phyloP scores from a whole-genome alignment of 1,284 basidiomycete genomes.

The Xerocomus amazonicus region DNA sequence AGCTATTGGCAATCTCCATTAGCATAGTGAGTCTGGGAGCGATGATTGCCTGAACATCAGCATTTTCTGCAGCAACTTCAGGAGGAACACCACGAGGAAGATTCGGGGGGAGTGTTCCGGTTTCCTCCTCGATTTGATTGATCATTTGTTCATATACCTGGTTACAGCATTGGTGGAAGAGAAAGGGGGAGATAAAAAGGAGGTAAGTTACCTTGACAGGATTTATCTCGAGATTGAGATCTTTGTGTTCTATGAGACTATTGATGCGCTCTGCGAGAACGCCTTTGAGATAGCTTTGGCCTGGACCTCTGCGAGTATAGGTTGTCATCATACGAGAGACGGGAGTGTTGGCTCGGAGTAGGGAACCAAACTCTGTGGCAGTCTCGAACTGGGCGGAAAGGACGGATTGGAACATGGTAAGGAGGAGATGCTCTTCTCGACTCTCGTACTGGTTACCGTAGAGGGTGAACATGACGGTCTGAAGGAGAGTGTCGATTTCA shows the following conservation, averaged over 20 bases:
- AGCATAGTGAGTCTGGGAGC: slow-evolving; percentile 95
- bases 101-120: slow-evolving; percentile 84
- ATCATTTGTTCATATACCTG: slow-evolving; percentile 98
- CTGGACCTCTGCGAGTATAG: slow-evolving; percentile 96
- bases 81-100: slow-evolving; percentile 90
- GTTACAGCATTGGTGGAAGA: neutral
- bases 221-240: slow-evolving; percentile 97
- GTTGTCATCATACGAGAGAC: slow-evolving; percentile 99
- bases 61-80: slow-evolving; percentile 89
- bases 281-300: slow-evolving; percentile 95
- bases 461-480: slow-evolving; percentile 99
- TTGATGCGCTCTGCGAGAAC: slow-evolving; percentile 97
- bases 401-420: slow-evolving; percentile 99
- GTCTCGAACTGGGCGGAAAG: slow-evolving; percentile 98
- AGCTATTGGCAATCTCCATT: slow-evolving; percentile 98
- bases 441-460: slow-evolving; percentile 99
- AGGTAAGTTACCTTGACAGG: slow-evolving; percentile 77
- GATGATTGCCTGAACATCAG: slow-evolving; percentile 96
- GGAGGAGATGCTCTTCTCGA: slow-evolving; percentile 94
- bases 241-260: slow-evolving; percentile 96
- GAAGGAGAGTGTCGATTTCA: slow-evolving; percentile 97
- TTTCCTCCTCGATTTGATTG: slow-evolving; percentile 96
- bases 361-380: slow-evolving; percentile 94
- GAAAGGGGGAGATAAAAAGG: neutral
- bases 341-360: slow-evolving; percentile 96